These are phyloP conservation scores for Scortechinia acanthostroma DNA, from an alignment of 2,329 filamentous ascomycete species.

Conservation along the genomic window DNA sequence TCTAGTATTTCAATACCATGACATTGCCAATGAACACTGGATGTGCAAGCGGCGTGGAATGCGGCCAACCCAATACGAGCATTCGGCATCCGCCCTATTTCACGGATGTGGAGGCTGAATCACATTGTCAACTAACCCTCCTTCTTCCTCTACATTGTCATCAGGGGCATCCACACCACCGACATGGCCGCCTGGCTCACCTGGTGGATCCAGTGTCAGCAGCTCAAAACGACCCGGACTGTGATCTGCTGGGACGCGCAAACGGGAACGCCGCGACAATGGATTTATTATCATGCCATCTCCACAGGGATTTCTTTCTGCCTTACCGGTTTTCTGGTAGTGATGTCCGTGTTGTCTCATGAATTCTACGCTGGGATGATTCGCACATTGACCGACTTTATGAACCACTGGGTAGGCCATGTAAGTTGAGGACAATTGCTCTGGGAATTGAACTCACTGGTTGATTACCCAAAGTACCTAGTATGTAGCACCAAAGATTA, in stretches of 20 bases:
- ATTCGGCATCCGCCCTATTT: no score
- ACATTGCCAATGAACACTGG: no score
- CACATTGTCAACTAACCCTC: constrained; percentile 8
- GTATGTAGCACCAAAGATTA: no score
- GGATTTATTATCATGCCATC: not conserved
- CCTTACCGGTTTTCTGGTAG: not conserved
- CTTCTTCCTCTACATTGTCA: constrained; percentile 12
- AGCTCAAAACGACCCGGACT: not conserved
- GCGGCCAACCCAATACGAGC: no score
- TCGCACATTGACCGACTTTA: no score
- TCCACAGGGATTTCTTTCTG: not conserved
- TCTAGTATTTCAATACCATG: no score
- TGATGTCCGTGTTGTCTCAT: not conserved
- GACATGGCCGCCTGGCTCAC: not conserved
- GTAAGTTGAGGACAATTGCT: no score
- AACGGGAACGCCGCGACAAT: not conserved
- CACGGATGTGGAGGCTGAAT: no score
- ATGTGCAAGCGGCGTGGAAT: no score
- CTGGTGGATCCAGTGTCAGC: not conserved
- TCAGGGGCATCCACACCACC: not conserved
- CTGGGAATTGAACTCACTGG: no score
- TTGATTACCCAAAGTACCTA: no score
- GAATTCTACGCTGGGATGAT: not conserved
- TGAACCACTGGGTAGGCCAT: no score
- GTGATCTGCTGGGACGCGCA: not conserved